Evolutionary conservation across 495 filamentous ascomycete species (phyloP).

Genomic region (Penicillium coffeae): DNA sequence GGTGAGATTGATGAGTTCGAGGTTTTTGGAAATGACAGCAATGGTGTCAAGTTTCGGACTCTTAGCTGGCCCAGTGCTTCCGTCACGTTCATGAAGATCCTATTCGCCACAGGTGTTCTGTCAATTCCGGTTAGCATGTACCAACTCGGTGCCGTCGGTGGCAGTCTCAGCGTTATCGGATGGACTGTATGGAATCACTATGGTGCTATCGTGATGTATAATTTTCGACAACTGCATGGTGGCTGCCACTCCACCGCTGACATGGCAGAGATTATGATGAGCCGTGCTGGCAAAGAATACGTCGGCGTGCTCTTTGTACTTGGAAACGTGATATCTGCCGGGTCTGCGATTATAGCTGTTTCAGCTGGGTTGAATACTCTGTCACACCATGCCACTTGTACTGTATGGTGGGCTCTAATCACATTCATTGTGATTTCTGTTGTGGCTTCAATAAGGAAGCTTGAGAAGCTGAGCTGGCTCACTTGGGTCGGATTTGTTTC

Average conservation of each 20-base stretch:
- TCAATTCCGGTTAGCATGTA: constrained; percentile 60
- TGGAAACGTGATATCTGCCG: too few relatives aligned
- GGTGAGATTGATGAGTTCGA: too few relatives aligned
- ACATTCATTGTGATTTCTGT: constrained; percentile 62
- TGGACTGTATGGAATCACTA: constrained; percentile 61
- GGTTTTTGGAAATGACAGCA: constrained; percentile 13
- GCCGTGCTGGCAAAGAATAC: too few relatives aligned
- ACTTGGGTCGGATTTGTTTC: constrained; percentile 40
- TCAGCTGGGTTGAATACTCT: constrained; percentile 49
- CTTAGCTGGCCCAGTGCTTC: too few relatives aligned
- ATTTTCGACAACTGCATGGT: constrained; percentile 32
- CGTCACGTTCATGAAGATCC: constrained; percentile 21
- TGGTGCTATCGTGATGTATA: constrained; percentile 29
- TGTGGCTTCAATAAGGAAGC: constrained; percentile 31
- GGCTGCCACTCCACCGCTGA: constrained; percentile 59
- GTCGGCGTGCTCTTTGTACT: too few relatives aligned
- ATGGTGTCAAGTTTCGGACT: not conserved
- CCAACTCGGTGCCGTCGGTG: constrained; percentile 56
- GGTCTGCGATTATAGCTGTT: constrained; percentile 46
- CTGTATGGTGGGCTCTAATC: constrained; percentile 36
- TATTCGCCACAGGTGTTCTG: constrained; percentile 57
- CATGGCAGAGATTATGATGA: constrained; percentile 63
- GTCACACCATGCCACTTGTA: constrained; percentile 46
- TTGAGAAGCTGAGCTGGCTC: constrained; percentile 41
- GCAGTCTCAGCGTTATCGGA: constrained; percentile 53